Evolutionary conservation across 164 flowering plant genomes (phyloP), one percentile per base, ranked within the genome.

Genomic region (Buxus sempervirens): DNA sequence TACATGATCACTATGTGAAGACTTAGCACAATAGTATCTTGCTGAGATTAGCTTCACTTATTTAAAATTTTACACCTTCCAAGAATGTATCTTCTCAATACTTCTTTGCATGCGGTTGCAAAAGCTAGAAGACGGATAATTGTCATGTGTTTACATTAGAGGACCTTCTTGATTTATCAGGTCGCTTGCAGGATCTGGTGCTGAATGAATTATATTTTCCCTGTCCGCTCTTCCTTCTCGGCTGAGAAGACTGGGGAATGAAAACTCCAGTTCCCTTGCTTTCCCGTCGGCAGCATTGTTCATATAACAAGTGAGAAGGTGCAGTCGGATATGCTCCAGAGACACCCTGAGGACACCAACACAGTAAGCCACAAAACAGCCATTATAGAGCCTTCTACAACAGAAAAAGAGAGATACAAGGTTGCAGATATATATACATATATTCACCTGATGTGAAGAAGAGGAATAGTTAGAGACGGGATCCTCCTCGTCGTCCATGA

Each of bases 201-300:
- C 67, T 71, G 66, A 23, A 69, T 58, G 85, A 69, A 55, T 56
- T 55, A 58, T 70, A 75, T 70, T 79, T 86, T 69, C 82, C 80
- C 16, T 87, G 84, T 62, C 81, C 84, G 69, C 75, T 83, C 64
- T 79, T 88, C 75, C 90, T 88, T 78, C 86, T 80, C 0, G 87
- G 85, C 56, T 75, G 79, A 0, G 86, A 78, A 0, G 86, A 83
- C 64, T 71, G 81, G 16, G 98, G 98, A 58, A 92, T 92, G 73
- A 92, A 92, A 38, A 92, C 98, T 24, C 98, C 98, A 0, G 98
- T 92, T 41, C 98, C 98, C 75, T 86, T 87, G 84, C 86, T 82
- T 58, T 83, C 88, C 60, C 86, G 71, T 72, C 68, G 69, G 76
- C 76, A 75, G 23, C 12, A 75, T 58, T 82, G 89, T 42, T 88